Evolutionary conservation across 352 stramenopile genomes (phyloP).

Genomic region (Phytophthora syringae): DNA sequence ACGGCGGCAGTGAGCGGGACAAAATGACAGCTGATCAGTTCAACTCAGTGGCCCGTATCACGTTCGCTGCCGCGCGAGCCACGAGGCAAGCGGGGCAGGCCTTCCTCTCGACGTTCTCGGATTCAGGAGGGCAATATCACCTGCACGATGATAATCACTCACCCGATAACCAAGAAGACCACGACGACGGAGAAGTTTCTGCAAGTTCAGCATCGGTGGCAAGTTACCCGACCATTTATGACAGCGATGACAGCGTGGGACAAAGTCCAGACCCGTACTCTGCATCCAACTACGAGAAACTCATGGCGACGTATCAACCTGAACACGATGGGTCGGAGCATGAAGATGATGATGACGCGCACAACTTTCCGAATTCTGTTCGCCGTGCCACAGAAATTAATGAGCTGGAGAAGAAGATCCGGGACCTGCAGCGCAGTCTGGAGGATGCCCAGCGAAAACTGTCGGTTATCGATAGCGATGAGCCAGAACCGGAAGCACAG

Average conservation of each 20-base stretch:
- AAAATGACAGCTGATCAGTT: slow-evolving; percentile 61
- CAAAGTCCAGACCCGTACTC: slow-evolving; percentile 60
- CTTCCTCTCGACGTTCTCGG: slow-evolving; percentile 59
- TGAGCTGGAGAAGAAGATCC: slow-evolving; percentile 70
- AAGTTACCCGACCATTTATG: slow-evolving; percentile 45
- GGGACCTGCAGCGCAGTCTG: slow-evolving; percentile 62
- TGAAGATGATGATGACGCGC: slow-evolving; percentile 36
- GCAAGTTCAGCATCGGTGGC: slow-evolving; percentile 42
- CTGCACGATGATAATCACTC: no score
- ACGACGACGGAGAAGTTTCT: no score
- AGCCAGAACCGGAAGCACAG: slow-evolving; percentile 54
- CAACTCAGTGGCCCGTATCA: slow-evolving; percentile 63
- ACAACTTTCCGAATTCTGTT: slow-evolving; percentile 34
- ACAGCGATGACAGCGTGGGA: slow-evolving; percentile 31
- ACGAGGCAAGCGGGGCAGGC: slow-evolving; percentile 63
- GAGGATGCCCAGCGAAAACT: slow-evolving; percentile 68
- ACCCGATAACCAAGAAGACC: slow-evolving; percentile 11
- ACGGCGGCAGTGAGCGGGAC: slow-evolving; percentile 22
- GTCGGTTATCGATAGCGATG: slow-evolving; percentile 60
- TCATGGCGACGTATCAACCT: slow-evolving; percentile 55
- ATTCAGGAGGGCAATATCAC: slow-evolving; percentile 45
- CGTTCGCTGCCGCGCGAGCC: slow-evolving; percentile 63
- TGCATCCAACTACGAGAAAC: slow-evolving; percentile 63
- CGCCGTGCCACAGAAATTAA: slow-evolving; percentile 46
- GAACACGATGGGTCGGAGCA: slow-evolving; percentile 37